These are phyloP conservation scores for Phytophthora ohioensis DNA, from an alignment of 352 stramenopile species.

Conservation along the genomic window DNA sequence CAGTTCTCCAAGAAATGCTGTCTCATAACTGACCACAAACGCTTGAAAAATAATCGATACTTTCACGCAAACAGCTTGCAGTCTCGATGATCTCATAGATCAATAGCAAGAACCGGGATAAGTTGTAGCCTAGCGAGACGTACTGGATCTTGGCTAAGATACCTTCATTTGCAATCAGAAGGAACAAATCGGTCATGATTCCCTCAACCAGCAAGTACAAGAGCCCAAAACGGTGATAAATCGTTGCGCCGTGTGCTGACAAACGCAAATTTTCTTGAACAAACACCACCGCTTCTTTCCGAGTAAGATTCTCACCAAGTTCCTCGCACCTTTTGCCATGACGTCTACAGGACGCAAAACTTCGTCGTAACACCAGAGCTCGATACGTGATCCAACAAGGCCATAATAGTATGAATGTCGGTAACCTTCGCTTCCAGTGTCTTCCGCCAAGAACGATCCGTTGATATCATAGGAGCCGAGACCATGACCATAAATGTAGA, in stretches of 20 bases:
- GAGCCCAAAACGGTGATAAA: constrained; percentile 23
- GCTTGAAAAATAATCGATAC: constrained; percentile 20
- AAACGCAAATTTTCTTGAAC: constrained; percentile 33
- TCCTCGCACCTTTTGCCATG: constrained; percentile 25
- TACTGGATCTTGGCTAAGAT: constrained; percentile 36
- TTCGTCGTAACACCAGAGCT: constrained; percentile 25
- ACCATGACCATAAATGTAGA: constrained; percentile 24
- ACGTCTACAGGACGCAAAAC: constrained; percentile 27
- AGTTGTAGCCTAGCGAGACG: constrained; percentile 37
- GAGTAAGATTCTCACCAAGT: constrained; percentile 11
- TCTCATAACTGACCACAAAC: constrained; percentile 39
- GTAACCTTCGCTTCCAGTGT: constrained; percentile 18
- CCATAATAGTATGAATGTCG: constrained; percentile 27
- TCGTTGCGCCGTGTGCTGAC: constrained; percentile 16
- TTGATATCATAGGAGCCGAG: constrained; percentile 34
- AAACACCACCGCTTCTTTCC: constrained; percentile 29
- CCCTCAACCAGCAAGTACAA: constrained; percentile 37
- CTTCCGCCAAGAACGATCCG: constrained; percentile 14
- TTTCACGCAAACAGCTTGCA: constrained; percentile 6
- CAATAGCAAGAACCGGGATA: constrained; percentile 28
- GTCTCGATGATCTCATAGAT: constrained; percentile 42
- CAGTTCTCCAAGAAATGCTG: constrained; percentile 27
- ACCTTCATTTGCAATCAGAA: constrained; percentile 40
- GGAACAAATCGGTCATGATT: constrained; percentile 43
- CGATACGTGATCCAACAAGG: constrained; percentile 34